Conservation (phyloP, 768 basidiomycete genomes). For the Suillus luteus region DNA sequence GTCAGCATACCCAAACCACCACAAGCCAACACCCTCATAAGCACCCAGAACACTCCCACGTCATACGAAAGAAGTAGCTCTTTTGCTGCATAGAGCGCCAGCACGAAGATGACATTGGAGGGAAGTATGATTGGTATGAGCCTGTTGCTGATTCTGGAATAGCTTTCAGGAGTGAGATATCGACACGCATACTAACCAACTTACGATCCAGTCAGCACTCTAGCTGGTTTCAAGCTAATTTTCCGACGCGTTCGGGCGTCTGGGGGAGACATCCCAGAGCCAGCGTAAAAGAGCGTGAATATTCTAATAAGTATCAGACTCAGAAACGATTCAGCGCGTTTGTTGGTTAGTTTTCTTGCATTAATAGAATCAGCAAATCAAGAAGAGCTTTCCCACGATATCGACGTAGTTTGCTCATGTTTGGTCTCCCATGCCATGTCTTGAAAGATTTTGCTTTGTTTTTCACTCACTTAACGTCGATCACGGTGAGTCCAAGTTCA, state of each 20-base stretch:
- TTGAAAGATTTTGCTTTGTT: conserved; percentile 22
- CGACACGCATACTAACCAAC: conserved; percentile 26
- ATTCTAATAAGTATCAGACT: conserved; percentile 1
- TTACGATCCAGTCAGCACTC: conserved; percentile 56
- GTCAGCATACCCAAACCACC: conserved; percentile 66
- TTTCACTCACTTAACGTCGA: conserved; percentile 12
- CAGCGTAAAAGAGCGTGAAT: conserved; percentile 11
- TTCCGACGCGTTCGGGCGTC: conserved; percentile 69
- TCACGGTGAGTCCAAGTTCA: conserved; percentile 24
- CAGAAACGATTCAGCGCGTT: background rate
- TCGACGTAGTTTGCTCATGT: conserved; percentile 1
- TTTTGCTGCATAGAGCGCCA: conserved; percentile 63
- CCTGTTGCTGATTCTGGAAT: conserved; percentile 50
- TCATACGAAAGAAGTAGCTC: conserved; percentile 67
- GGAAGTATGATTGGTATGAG: conserved; percentile 57
- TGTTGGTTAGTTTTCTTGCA: background rate
- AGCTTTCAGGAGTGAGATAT: conserved; percentile 16
- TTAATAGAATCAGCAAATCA: conserved; percentile 15
- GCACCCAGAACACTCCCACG: conserved; percentile 74
- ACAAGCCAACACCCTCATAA: conserved; percentile 71
- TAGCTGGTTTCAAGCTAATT: conserved; percentile 60
- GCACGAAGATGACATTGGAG: conserved; percentile 64
- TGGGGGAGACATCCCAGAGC: conserved; percentile 53
- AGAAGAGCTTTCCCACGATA: conserved; percentile 24
- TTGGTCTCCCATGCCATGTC: conserved; percentile 5